Conservation (phyloP, 495 filamentous ascomycete genomes). For the Penicillium mononematosum region DNA sequence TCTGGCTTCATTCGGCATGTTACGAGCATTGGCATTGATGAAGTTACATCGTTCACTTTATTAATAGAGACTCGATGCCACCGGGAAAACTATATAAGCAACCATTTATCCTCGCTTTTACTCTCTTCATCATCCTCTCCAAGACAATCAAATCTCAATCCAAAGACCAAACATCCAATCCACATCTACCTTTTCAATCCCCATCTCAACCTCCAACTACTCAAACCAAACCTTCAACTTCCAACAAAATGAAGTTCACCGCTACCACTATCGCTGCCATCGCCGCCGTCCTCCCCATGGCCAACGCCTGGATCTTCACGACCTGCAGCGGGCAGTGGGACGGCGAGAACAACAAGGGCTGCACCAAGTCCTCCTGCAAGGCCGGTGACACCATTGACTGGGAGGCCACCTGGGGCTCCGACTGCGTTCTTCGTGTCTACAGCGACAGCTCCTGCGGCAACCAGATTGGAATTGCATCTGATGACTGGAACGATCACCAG, state of each 20-base stretch:
- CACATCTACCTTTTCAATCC: not conserved
- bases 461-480: constrained; percentile 18
- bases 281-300: constrained; percentile 13
- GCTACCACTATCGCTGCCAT: constrained; percentile 12
- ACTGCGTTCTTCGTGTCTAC: constrained; percentile 15
- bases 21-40: constrained; percentile 10
- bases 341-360: constrained; percentile 12
- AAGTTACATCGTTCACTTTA: constrained; percentile 3
- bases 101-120: not conserved
- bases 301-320: constrained; percentile 21
- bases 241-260: constrained; percentile 13
- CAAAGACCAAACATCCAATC: not conserved
- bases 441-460: constrained; percentile 9
- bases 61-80: not conserved
- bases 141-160: not conserved
- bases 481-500: constrained; percentile 14
- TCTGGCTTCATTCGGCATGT: not conserved
- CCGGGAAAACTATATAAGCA: not conserved
- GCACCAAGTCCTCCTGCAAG: constrained; percentile 12
- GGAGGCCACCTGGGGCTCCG: constrained; percentile 6
- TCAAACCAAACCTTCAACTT: not conserved
- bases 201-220: not conserved
- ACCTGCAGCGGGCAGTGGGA: constrained; percentile 15
- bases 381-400: constrained; percentile 10
- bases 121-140: constrained; percentile 1